Percentiles rank a stretch among this genome's conserved stretches.
Conservation (phyloP, 352 stramenopile species). For the Globisporangium polare region DNA sequence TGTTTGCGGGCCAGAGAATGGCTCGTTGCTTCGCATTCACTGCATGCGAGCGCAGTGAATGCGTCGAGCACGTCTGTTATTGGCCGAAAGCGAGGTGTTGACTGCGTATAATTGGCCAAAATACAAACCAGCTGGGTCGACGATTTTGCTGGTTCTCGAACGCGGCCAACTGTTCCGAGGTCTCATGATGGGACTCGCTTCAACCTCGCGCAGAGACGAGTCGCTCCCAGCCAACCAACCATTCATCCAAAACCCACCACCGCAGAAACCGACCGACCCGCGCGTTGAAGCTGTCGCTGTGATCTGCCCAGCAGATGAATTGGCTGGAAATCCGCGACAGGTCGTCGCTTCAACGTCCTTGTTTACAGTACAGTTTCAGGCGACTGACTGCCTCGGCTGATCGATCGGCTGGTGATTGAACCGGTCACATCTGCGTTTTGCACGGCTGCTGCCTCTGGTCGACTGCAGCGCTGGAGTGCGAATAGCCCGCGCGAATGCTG, state of each 20-base stretch:
- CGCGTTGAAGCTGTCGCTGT: conserved; percentile 6
- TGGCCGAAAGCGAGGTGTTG: not conserved
- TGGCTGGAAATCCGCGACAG: not conserved
- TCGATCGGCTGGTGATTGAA: not conserved
- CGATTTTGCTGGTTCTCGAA: conserved; percentile 15
- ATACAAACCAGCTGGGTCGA: not conserved
- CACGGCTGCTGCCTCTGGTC: too few relatives aligned
- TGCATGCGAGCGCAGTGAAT: conserved; percentile 5
- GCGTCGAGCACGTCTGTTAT: too few relatives aligned
- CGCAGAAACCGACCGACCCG: not conserved
- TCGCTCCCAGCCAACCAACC: not conserved
- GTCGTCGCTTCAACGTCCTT: conserved; percentile 1
- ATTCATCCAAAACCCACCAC: conserved; percentile 1
- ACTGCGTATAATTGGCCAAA: not conserved
- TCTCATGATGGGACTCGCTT: conserved; percentile 20
- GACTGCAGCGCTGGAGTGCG: too few relatives aligned
- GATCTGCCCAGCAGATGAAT: not conserved
- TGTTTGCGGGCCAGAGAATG: conserved; percentile 12
- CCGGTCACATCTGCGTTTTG: too few relatives aligned
- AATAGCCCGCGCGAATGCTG: too few relatives aligned
- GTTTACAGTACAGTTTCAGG: not conserved
- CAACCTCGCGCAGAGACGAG: conserved; percentile 31
- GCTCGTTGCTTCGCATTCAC: conserved; percentile 10
- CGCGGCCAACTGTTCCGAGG: not conserved
- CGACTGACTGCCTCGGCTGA: not conserved